Evolutionary conservation across 1,284 basidiomycete species (phyloP).

Genomic region (Fomitopsis betulina): DNA sequence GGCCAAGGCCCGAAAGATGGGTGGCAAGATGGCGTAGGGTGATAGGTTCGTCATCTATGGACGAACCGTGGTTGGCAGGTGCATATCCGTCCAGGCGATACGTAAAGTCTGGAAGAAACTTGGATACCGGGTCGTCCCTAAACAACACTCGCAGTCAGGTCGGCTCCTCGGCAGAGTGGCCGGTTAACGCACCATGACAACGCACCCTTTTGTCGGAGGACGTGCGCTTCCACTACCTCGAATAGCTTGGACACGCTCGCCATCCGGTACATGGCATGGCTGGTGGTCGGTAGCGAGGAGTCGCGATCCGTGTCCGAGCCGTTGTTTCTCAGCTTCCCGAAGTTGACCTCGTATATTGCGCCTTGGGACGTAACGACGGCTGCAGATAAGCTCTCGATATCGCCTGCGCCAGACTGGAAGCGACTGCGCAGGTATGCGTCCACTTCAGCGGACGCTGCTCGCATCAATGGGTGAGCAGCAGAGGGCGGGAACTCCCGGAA

Average conservation of each 20-base stretch:
- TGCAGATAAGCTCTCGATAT: slow-evolving; percentile 38
- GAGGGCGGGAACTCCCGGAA: not conserved
- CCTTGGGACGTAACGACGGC: slow-evolving; percentile 38
- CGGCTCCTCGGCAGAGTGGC: not conserved
- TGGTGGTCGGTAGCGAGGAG: slow-evolving; percentile 10
- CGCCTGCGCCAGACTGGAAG: slow-evolving; percentile 15
- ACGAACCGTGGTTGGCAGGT: not conserved
- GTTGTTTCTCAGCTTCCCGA: slow-evolving; percentile 38
- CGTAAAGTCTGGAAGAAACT: slow-evolving; percentile 34
- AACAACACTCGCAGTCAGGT: not conserved
- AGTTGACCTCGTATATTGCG: slow-evolving; percentile 32
- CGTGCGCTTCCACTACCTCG: slow-evolving; percentile 39
- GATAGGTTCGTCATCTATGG: slow-evolving; percentile 26
- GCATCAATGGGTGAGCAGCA: not conserved
- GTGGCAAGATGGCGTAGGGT: slow-evolving; percentile 42
- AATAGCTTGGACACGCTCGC: slow-evolving; percentile 48
- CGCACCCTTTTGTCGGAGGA: slow-evolving; percentile 39
- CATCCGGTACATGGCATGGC: slow-evolving; percentile 42
- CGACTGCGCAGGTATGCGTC: not conserved
- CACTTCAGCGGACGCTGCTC: not conserved
- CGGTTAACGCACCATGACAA: slow-evolving; percentile 33
- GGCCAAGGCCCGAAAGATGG: slow-evolving; percentile 44
- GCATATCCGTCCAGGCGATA: slow-evolving; percentile 12
- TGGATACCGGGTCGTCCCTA: slow-evolving; percentile 40
- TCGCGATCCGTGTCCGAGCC: slow-evolving; percentile 25